Base-by-base conservation (phyloP, 768 basidiomycete species). In the Mycena maculata region DNA sequence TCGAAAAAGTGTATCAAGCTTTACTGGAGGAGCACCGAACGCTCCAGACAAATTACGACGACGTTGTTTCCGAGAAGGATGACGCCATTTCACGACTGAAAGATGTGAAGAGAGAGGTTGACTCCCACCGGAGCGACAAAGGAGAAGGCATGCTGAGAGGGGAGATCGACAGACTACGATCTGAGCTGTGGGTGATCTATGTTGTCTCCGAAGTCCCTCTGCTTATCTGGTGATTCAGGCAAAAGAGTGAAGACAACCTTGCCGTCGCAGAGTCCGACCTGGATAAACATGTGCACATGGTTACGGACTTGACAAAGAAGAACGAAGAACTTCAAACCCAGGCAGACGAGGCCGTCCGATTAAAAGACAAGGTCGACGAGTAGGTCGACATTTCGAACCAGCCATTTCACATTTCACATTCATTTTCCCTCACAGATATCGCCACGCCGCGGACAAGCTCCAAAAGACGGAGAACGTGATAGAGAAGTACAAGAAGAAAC, bases 401-500 rank as follows among this genome's bases (percentile, higher is more conserved):
- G n/a, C 54, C 62, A 15, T 1, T 20, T 22, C 16, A 30, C 38
- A 16, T 10, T 22, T 39, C 13, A 63, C 44, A 3, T 30, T 53
- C 28, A 56, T 63, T 55, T 56, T 52, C 25, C 62, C 41, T 47
- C 36, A 65, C n/a, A 97, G 95, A 75, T 94, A 95, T 74, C 91
- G 92, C 7, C 96, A 98, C 80, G 92, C 95, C 7, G 92, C 94
- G 4, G 98, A 98, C 73, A 93, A 90, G 70, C 82, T 96, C 44
- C 91, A 93, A 73, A 99, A 98, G 83, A 92, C 91, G 1, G 98
- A 99, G 80, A 96, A 96, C 74, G 96, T 98, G 30, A 94, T 98
- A 87, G 96, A 98, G 79, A 99, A 99, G 78, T 96, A 98, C 79
- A 97, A 96, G 82, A 96, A 94, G 86, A 99, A 99, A 80, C 86